Evolutionary conservation across 2,329 filamentous ascomycete species (phyloP), one percentile per base, ranked within the genome.

Genomic region (Fusarium sp.): DNA sequence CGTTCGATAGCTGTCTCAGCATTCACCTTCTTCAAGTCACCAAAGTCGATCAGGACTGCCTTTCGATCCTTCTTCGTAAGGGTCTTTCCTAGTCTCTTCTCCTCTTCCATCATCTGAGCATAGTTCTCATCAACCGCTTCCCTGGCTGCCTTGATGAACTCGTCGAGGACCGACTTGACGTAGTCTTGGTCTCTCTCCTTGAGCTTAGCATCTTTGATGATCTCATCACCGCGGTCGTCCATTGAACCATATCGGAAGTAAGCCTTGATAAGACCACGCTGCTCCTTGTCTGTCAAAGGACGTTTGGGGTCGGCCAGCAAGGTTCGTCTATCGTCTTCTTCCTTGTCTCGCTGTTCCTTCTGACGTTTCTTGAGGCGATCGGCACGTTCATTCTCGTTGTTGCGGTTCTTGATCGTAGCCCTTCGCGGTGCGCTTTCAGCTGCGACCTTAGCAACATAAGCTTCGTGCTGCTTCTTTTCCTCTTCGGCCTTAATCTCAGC

Each of bases 41-140:
- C 91, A 80, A 94, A 97, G 77, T 98, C 94, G 74, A 99, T 97
- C 44, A 99, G 83, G 18, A 99, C 93, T 1, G 96, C 96, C 80
- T 99, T 99, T 80, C 93, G 93, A 77, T 99, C 96, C 79, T 99
- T 99, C 83, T 98, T 97, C 0, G 95, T 97, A 56, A 97, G 81
- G 4, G 89, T 86, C 77, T 96, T 97, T 76, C 93, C 93, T 0
- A 88, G 86, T 67, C 91, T 89, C 78, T 96, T 92, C 72, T 97
- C 93, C 75, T 94, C 93, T 65, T 91, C 89, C 34, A 94, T 87
- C 18, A 97, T 85, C 62, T 88, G 88, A 23, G 90, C 89, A 66
- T 87, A 91, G 72, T 93, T 91, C 34, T 84, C 84, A 9, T 89
- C 88, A 50, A 91, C 85, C 10, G 88, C 88, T 57, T 87, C 81